A percentile compares a stretch with the other conserved stretches of the same genome.
Evolutionary conservation across 805 yeast species (phyloP).

Genomic region (Kuraishia ogatae): DNA sequence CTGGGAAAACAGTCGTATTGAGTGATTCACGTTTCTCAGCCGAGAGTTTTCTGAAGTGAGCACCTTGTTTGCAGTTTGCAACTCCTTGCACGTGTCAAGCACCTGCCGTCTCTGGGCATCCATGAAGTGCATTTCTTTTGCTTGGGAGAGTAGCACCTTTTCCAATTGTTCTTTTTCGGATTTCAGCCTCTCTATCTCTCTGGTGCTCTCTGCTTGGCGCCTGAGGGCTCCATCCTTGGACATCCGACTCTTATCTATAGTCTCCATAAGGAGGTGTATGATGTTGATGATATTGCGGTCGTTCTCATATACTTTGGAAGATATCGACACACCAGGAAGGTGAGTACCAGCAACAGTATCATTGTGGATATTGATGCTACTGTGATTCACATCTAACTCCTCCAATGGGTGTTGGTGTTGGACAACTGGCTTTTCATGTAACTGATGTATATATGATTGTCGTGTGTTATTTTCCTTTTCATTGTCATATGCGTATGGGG

Average conservation of each 20-base stretch:
- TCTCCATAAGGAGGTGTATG: not conserved
- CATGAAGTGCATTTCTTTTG: not conserved
- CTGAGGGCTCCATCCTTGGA: not conserved
- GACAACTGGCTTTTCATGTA: not conserved
- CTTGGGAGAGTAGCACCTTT: not conserved
- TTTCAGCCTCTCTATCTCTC: not conserved
- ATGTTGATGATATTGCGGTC: not conserved
- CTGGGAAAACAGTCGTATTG: not conserved
- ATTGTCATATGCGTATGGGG: not conserved
- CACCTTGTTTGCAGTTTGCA: not conserved
- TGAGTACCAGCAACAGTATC: not conserved
- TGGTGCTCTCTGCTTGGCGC: not conserved
- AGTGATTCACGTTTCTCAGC: not conserved
- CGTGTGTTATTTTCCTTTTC: not conserved
- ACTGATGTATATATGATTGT: not conserved
- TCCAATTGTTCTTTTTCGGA: not conserved
- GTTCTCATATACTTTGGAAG: not conserved
- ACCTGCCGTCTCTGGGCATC: not conserved
- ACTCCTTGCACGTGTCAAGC: not conserved
- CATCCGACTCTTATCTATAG: not conserved
- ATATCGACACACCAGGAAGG: not conserved
- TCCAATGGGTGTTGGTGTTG: not conserved
- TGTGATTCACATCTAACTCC: not conserved
- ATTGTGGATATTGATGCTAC: not conserved
- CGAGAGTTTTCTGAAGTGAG: not conserved